Evolutionary conservation across 306 rosid species (phyloP).

Genomic region (Lotus japonicus): DNA sequence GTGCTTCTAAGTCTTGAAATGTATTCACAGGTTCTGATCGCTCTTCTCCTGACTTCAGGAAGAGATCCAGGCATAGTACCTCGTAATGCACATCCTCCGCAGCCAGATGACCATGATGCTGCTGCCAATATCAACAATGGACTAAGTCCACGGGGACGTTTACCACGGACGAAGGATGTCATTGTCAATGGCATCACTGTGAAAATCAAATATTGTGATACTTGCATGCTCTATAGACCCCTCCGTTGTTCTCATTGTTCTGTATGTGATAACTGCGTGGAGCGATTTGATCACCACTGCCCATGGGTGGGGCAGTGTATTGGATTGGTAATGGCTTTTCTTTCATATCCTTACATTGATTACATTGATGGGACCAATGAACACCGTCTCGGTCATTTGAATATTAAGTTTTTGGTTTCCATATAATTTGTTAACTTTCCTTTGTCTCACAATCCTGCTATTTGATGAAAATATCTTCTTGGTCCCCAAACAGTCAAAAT

Average conservation of each 20-base stretch:
- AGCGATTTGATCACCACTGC: conserved; percentile 89
- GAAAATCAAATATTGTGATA: conserved; percentile 63
- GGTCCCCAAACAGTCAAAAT: not conserved
- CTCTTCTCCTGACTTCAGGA: conserved; percentile 65
- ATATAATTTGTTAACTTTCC: not conserved
- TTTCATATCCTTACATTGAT: not conserved
- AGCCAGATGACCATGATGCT: conserved; percentile 31
- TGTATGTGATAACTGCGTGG: conserved; percentile 70
- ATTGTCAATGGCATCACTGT: conserved; percentile 45
- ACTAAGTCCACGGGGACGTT: conserved; percentile 22
- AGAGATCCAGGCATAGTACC: conserved; percentile 85
- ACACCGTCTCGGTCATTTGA: not conserved
- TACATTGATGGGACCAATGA: no score
- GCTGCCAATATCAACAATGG: conserved; percentile 30
- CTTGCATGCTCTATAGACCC: conserved; percentile 76
- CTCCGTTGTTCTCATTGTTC: conserved; percentile 81
- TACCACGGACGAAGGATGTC: conserved; percentile 55
- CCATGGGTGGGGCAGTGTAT: conserved; percentile 93
- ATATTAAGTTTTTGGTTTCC: not conserved
- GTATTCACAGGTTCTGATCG: conserved; percentile 49
- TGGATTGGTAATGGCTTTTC: conserved; percentile 51
- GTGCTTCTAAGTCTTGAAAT: conserved; percentile 16
- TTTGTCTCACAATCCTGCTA: not conserved
- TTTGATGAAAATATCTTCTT: not conserved
- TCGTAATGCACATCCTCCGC: conserved; percentile 59